Conservation (phyloP, 768 basidiomycete species). For the Collybiopsis luxurians region DNA sequence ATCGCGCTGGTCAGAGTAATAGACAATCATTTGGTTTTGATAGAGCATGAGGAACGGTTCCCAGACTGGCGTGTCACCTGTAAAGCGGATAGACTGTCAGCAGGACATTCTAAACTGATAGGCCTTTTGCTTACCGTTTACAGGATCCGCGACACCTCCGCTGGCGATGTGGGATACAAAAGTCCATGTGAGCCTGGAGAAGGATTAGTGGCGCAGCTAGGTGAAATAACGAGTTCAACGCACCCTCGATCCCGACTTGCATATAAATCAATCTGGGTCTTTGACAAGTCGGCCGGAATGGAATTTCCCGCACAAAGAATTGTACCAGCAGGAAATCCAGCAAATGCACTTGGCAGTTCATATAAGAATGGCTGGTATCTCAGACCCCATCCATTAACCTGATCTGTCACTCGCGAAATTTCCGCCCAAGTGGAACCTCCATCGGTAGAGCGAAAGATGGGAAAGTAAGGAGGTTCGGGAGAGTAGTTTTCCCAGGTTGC, state of each 20-base stretch:
- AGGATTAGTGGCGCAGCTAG: not conserved
- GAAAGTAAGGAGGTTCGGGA: slow-evolving; percentile 18
- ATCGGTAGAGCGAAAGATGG: slow-evolving; percentile 14
- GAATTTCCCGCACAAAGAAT: slow-evolving; percentile 17
- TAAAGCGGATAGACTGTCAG: too few species aligned
- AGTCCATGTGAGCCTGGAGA: not conserved
- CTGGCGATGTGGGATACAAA: slow-evolving; percentile 15
- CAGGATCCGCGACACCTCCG: slow-evolving; percentile 14
- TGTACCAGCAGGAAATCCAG: slow-evolving; percentile 10
- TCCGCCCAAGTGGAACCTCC: slow-evolving; percentile 15
- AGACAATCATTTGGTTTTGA: slow-evolving; percentile 15
- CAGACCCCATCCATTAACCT: slow-evolving; percentile 16
- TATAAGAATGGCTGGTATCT: slow-evolving; percentile 20
- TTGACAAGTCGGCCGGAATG: slow-evolving; percentile 13
- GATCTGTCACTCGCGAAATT: slow-evolving; percentile 15
- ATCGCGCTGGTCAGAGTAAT: slow-evolving; percentile 20
- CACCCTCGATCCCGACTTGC: slow-evolving; percentile 15
- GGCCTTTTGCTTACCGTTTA: slow-evolving; percentile 15
- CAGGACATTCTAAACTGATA: too few species aligned
- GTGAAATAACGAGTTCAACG: not conserved
- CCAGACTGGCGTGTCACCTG: slow-evolving; percentile 16
- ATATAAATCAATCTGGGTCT: slow-evolving; percentile 19
- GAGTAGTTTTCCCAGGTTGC: slow-evolving; percentile 19
- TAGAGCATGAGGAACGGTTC: slow-evolving; percentile 17
- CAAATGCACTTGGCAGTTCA: not conserved